Conservation (phyloP, 306 rosid genomes). For the Cicer yamashitae region DNA sequence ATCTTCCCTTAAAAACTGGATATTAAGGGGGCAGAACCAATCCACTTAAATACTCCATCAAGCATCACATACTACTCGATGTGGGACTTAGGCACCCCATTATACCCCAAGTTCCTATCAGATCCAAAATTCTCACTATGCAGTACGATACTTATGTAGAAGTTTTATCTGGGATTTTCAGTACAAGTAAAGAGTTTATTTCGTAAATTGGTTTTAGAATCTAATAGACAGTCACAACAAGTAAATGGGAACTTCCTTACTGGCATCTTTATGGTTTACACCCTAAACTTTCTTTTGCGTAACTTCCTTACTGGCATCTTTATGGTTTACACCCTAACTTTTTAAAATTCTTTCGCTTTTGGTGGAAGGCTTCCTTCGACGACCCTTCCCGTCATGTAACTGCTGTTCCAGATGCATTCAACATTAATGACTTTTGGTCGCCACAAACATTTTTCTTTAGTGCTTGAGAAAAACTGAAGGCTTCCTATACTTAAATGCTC, state of each 20-base stretch:
- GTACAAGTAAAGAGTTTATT: constrained; percentile 3
- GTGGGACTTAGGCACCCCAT: background rate
- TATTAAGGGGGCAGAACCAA: no score
- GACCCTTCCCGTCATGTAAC: background rate
- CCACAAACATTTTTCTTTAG: background rate
- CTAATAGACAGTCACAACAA: constrained; percentile 11
- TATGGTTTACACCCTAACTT: background rate
- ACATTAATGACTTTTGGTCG: constrained; percentile 21
- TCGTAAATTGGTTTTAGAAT: constrained; percentile 8
- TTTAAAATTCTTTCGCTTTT: background rate
- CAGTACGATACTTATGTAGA: constrained; percentile 11
- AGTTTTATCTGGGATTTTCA: constrained; percentile 15
- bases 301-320: background rate
- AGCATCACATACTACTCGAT: no score
- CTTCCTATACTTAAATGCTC: constrained; percentile 27
- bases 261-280: background rate
- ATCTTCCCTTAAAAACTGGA: no score
- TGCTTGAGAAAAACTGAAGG: constrained; percentile 13
- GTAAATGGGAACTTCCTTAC: background rate
- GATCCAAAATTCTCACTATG: constrained; percentile 5
- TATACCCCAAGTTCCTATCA: background rate
- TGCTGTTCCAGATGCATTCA: background rate
- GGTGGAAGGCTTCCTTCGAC: background rate
- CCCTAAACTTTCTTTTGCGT: constrained; percentile 3
- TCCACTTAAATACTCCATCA: no score